phyloP scores from a whole-genome alignment of 2,329 filamentous ascomycete species.

The Monosporascus sp. region DNA sequence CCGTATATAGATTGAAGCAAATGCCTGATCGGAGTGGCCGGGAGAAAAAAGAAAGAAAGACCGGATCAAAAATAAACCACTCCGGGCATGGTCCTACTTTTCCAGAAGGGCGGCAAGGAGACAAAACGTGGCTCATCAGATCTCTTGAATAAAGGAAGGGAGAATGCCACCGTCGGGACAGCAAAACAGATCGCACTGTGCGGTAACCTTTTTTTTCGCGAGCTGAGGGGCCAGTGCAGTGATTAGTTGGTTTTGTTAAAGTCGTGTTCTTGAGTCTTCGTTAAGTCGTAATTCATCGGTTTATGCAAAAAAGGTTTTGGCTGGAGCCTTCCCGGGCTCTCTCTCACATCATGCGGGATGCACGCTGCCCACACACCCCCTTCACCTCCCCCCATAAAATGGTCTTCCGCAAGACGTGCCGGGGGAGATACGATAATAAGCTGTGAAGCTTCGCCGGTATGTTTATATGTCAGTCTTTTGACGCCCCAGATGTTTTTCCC shows the following conservation, averaged over 20 bases:
- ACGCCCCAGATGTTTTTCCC: background rate
- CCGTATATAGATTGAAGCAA: background rate
- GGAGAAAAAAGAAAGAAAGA: background rate
- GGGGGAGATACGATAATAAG: constrained; percentile 20
- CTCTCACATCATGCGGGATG: no score
- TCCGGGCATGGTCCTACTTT: background rate
- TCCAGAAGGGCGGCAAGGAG: background rate
- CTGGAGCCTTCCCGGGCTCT: background rate
- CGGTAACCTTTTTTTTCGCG: background rate
- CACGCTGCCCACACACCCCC: no score
- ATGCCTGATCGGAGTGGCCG: background rate
- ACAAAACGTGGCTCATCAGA: background rate
- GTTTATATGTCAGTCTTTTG: constrained; percentile 26
- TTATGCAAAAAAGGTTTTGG: background rate
- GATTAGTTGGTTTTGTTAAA: background rate
- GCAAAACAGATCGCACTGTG: background rate
- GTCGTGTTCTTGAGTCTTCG: background rate
- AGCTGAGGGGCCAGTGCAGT: background rate
- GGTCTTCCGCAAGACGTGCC: constrained; percentile 27
- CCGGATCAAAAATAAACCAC: background rate
- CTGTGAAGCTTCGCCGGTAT: constrained; percentile 32
- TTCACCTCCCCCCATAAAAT: background rate
- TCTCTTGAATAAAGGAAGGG: background rate
- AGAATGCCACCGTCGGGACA: background rate
- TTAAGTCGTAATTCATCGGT: background rate